Conservation (phyloP, 2,329 filamentous ascomycete genomes). For the Aspergillus fumigatiaffinis region DNA sequence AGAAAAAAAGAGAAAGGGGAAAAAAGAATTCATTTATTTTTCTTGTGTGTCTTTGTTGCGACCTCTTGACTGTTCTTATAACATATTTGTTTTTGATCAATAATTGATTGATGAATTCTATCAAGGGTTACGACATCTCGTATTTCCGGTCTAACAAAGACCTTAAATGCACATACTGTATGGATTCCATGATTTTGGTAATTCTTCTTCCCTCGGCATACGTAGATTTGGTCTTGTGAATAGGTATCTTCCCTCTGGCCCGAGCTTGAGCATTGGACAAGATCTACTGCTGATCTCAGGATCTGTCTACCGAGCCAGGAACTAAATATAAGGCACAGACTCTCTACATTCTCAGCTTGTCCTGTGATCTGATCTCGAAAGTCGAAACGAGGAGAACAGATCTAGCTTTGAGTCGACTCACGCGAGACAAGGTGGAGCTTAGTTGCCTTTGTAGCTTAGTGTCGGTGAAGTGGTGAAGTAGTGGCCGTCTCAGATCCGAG, state of each 20-base stretch:
- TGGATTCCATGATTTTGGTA: too few relatives aligned
- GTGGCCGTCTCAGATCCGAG: background rate
- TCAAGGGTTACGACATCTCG: background rate
- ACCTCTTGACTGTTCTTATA: conserved; percentile 4
- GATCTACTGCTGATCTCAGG: background rate
- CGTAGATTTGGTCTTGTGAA: too few relatives aligned
- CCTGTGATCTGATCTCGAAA: background rate
- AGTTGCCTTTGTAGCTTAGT: background rate
- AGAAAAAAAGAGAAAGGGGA: background rate
- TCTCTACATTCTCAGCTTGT: background rate
- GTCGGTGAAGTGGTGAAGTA: background rate
- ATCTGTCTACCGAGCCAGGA: background rate
- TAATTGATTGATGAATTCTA: background rate
- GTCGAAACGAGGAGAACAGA: background rate
- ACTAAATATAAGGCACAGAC: background rate
- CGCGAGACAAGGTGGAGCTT: background rate
- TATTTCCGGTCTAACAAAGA: too few relatives aligned
- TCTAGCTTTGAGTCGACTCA: background rate
- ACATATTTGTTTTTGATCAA: conserved; percentile 1
- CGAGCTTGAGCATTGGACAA: background rate
- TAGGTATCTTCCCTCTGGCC: background rate
- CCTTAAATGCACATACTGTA: too few relatives aligned
- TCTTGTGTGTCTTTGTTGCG: conserved; percentile 8
- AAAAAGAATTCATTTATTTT: conserved; percentile 12
- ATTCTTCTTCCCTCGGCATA: too few relatives aligned